Evolutionary conservation across 164 flowering plant species (phyloP).

Genomic region (Malania oleifera): DNA sequence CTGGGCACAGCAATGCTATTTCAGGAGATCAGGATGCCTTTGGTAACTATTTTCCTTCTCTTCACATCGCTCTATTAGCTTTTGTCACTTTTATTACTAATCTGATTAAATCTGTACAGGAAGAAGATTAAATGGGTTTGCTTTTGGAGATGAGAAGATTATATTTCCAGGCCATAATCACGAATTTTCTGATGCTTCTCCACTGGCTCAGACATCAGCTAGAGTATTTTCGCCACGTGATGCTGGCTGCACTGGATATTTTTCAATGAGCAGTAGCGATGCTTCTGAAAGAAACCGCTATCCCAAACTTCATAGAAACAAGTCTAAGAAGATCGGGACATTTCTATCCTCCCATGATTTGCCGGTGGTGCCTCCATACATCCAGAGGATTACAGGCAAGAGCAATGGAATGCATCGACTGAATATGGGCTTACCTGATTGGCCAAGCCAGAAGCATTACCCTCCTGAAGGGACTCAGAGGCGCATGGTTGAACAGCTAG

Average conservation of each 20-base stretch:
- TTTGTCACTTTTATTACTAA: neutral
- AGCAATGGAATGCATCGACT: slow-evolving; percentile 42
- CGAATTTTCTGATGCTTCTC: slow-evolving; percentile 54
- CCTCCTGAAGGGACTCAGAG: slow-evolving; percentile 30
- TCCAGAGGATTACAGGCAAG: slow-evolving; percentile 32
- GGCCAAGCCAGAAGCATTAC: slow-evolving; percentile 41
- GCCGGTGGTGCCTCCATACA: slow-evolving; percentile 22
- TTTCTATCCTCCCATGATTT: slow-evolving; percentile 25
- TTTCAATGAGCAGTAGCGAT: slow-evolving; percentile 35
- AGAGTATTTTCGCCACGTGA: slow-evolving; percentile 55
- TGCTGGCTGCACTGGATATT: slow-evolving; percentile 29
- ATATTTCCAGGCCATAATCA: slow-evolving; percentile 27
- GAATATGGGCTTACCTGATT: slow-evolving; percentile 45
- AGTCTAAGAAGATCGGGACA: slow-evolving; percentile 47
- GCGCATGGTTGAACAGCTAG: slow-evolving; percentile 35
- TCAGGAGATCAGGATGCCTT: slow-evolving; percentile 50
- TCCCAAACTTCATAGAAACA: slow-evolving; percentile 37
- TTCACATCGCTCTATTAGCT: neutral
- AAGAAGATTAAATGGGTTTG: slow-evolving; percentile 54
- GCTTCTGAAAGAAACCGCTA: slow-evolving; percentile 45
- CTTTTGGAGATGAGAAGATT: slow-evolving; percentile 51
- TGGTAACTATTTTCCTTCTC: slow-evolving; percentile 31
- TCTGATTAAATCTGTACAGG: slow-evolving; percentile 34
- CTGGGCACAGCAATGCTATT: slow-evolving; percentile 37
- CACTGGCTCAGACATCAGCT: slow-evolving; percentile 37